phyloP scores from a whole-genome alignment of 805 yeast species.

The Danielozyma ontarioensis region DNA sequence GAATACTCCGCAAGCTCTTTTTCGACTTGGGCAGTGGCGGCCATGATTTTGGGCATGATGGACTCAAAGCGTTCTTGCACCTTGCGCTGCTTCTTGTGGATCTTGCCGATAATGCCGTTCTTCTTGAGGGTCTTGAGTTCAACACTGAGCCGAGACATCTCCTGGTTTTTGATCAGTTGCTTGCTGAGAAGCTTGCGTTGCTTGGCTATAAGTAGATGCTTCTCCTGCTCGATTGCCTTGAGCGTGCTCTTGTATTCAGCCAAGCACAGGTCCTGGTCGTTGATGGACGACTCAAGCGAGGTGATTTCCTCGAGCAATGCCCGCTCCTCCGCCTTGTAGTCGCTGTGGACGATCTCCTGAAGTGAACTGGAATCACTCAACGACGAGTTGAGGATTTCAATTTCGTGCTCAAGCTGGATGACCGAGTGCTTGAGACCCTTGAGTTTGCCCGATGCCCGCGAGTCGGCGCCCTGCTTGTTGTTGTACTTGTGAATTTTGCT shows the following conservation, averaged over 20 bases:
- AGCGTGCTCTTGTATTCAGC: constrained; percentile 15
- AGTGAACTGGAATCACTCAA: constrained; percentile 9
- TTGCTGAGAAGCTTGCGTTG: constrained; percentile 22
- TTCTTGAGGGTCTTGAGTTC: constrained; percentile 24
- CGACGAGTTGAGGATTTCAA: constrained; percentile 16
- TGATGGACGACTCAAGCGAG: constrained; percentile 16
- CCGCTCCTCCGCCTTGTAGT: constrained; percentile 14
- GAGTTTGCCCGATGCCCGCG: constrained; percentile 29
- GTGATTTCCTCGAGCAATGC: constrained; percentile 15
- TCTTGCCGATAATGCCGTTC: constrained; percentile 17
- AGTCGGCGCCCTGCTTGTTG: constrained; percentile 18
- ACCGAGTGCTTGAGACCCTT: constrained; percentile 37
- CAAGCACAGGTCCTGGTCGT: constrained; percentile 19
- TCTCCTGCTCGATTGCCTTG: constrained; percentile 18
- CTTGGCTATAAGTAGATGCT: constrained; percentile 14
- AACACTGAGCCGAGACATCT: constrained; percentile 16
- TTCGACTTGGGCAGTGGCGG: constrained; percentile 18
- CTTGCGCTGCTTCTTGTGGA: constrained; percentile 17
- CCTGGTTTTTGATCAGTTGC: constrained; percentile 18
- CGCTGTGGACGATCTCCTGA: constrained; percentile 7
- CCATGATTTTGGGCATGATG: constrained; percentile 26
- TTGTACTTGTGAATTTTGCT: constrained; percentile 27
- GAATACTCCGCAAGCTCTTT: constrained; percentile 5
- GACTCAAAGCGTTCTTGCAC: constrained; percentile 31
- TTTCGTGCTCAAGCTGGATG: constrained; percentile 33